Base-by-base conservation (phyloP, 495 filamentous ascomycete genomes). In the Massariosphaeria phaeospora region DNA sequence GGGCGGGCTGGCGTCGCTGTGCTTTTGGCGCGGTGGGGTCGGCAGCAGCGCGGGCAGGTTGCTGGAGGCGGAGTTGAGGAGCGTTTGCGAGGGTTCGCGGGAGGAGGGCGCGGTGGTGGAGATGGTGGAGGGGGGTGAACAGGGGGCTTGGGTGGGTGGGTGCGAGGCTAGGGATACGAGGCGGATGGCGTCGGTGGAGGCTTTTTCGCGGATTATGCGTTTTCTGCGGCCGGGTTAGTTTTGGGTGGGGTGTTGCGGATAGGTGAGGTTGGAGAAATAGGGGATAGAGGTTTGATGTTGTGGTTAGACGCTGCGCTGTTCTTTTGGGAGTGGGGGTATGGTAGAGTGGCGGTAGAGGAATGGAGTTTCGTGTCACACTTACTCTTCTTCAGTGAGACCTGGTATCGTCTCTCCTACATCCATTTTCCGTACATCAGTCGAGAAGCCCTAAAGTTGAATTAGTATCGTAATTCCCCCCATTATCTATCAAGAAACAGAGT, bases 371-470 rank as follows among this genome's bases (percentile, higher is more conserved):
- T n/a, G 4, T 21, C 13, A 21, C 3, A 56, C 66, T 51, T 62
- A 71, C 69, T 68, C 50, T 35, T 67, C 61, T n/a, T 62, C 42
- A 9, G 58, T 52, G 0, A 71, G 54, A 18, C 57, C 63, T 7
- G 55, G 57, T 26, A 70, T 48, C 13, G 36, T 34, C 3, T 29
- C 9, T 23, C 5, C 38, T 11, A 69, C 54, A 27, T 68, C 69
- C 24, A 65, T 50, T 30, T 56, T 50, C 5, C 69, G 63, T 34
- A 70, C 66, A 56, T 70, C 51, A 12, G 63, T 70, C 4, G 67
- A 67, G 56, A 59, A 59, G 42, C 63, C 61, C 66, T 67, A 26
- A 26, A 3, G 1, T 8, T 27, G 15, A 27, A 26, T 45, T 11
- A 36, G 43, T 27, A 48, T 15, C 15, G 17, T 15, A 24, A 44